Base-by-base conservation (phyloP, 2,329 filamentous ascomycete genomes). In the Trichophyton benhamiae region DNA sequence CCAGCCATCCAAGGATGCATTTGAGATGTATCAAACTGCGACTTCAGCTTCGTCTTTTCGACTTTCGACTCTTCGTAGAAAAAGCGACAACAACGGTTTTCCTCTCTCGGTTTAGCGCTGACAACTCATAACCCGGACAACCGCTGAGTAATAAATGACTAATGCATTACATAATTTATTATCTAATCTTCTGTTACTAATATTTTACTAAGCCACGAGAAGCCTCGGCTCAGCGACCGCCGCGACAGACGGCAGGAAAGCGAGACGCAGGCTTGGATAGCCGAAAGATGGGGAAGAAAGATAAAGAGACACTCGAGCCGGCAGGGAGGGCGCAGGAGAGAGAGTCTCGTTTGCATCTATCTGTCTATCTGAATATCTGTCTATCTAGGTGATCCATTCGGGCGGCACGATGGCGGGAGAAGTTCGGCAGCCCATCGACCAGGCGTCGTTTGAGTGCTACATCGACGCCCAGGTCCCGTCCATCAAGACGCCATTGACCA, bases 361-460 rank as follows among this genome's bases (percentile, higher is more conserved):
- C 27, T 6, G 6, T 30, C 27, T 30, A 30, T 30, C 6, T 7
- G 27, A 6, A 30, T 30, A 30, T 30, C 5, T 30, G 6, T 1
- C 27, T 30, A 30, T 7, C 27, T 30, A 7, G 27, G 27, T 30
- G 27, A 30, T 30, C 27, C 9, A 11, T 48, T 20, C 15, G 9
- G n/a, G 17, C 44, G 9, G 17, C 30, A 71, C 60, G 64, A 87
- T 96, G 92, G 92, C 94, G 60, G 92, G 92, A 68, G 81, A 81
- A 65, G 86, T 99, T 62, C 86, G 94, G 72, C 94, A 99, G 73
- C 89, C 89, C 49, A 95, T 99, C 71, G 89, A 97, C 72, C 77
- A 92, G 68, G 77, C 82, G 69, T 84, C 88, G 15, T 80, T 99
- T 61, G 87, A 92, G 78, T 81, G 79, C 65, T 99, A 91, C 75